Evolutionary conservation across 495 filamentous ascomycete genomes (phyloP).

Genomic region (Penicillium canariense): DNA sequence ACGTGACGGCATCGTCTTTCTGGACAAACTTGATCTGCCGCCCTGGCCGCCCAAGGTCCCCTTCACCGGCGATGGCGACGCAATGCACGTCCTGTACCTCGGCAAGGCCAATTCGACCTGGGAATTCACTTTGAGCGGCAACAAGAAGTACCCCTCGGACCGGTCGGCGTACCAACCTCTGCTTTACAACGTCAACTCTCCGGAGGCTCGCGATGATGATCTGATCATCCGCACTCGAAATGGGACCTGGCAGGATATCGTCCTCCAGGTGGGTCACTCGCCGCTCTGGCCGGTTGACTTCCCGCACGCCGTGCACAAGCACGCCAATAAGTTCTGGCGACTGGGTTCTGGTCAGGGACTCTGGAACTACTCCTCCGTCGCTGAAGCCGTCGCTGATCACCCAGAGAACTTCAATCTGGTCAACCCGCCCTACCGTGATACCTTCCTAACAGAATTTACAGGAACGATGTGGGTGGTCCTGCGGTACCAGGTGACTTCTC

Average conservation of each 20-base stretch:
- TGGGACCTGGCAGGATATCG: slow-evolving; percentile 52
- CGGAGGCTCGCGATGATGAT: slow-evolving; percentile 23
- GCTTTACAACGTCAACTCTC: background rate
- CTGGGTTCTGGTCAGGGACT: slow-evolving; percentile 42
- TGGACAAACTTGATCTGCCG: too few species aligned
- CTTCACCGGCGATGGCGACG: too few species aligned
- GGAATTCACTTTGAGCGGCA: background rate
- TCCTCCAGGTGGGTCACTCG: slow-evolving; percentile 32
- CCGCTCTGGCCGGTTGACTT: slow-evolving; percentile 23
- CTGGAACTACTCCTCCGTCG: slow-evolving; percentile 44
- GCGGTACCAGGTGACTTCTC: slow-evolving; percentile 50
- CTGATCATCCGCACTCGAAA: slow-evolving; percentile 48
- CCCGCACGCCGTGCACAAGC: slow-evolving; percentile 55
- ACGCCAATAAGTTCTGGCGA: slow-evolving; percentile 48
- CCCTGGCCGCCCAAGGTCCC: too few species aligned
- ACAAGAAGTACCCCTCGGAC: background rate
- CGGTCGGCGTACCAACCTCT: background rate
- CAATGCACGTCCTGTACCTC: too few species aligned
- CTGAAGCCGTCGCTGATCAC: slow-evolving; percentile 36
- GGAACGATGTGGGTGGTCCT: slow-evolving; percentile 39
- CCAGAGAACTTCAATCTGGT: slow-evolving; percentile 43
- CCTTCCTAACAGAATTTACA: slow-evolving; percentile 37
- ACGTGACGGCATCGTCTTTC: too few species aligned
- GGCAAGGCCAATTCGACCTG: background rate
- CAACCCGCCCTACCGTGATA: slow-evolving; percentile 42